Evolutionary conservation across 441 rosid species (phyloP).

Genomic region (Pelargonium fulgidum): DNA sequence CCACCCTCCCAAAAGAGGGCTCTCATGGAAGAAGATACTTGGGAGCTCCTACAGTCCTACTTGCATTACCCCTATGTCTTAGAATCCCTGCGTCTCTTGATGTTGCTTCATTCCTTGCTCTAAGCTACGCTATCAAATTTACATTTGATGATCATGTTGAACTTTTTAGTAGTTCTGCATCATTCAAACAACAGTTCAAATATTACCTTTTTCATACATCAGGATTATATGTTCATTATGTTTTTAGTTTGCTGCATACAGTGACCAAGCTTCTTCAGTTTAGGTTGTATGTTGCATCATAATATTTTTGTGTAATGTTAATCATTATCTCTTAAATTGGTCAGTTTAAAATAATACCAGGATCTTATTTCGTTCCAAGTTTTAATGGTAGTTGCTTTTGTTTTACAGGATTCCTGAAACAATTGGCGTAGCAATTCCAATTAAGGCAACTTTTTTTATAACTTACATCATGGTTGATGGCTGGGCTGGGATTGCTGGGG

Average conservation of each 20-base stretch:
- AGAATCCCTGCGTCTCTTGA: no score
- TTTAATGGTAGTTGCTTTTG: not conserved
- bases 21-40: no score
- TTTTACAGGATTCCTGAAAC: constrained; percentile 66
- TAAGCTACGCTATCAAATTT: no score
- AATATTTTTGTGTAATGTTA: not conserved
- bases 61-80: no score
- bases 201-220: no score
- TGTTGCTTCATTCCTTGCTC: no score
- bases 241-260: not conserved
- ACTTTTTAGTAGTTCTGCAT: no score
- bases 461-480: constrained; percentile 96
- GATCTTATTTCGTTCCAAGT: not conserved
- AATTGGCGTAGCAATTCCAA: constrained; percentile 79
- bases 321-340: not conserved
- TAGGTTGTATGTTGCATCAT: not conserved
- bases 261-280: not conserved
- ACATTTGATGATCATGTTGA: no score
- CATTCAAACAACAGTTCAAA: no score
- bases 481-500: constrained; percentile 95
- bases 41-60: no score
- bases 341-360: not conserved
- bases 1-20: no score
- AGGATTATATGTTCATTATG: not conserved
- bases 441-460: constrained; percentile 87